These are phyloP conservation scores for Cylindrodendrum hubeiense DNA, from an alignment of 2,329 filamentous ascomycete genomes.

Conservation along the genomic window DNA sequence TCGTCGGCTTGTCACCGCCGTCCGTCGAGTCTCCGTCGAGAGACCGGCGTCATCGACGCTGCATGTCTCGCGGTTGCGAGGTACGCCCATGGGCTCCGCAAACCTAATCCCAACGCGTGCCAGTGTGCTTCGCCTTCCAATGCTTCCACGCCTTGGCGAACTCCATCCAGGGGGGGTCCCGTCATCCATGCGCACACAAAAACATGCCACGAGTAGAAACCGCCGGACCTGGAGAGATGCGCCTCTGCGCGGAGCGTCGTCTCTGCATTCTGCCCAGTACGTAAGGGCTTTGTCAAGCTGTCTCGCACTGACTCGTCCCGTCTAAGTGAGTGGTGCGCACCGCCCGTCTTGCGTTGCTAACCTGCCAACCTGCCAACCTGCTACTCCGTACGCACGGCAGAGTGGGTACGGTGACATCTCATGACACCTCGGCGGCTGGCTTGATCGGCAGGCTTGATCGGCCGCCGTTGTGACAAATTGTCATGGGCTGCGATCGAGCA, in stretches of 20 bases:
- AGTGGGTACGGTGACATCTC: not conserved
- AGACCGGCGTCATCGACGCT: constrained; percentile 19
- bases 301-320: not conserved
- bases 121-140: constrained; percentile 7
- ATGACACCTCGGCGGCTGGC: constrained; percentile 14
- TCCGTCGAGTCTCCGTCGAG: constrained; percentile 13
- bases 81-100: constrained; percentile 12
- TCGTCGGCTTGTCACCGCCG: not conserved
- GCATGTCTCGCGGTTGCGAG: constrained; percentile 21
- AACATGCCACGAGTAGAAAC: not conserved
- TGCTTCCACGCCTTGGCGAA: constrained; percentile 14
- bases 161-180: not conserved
- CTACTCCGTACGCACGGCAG: not conserved
- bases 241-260: not conserved
- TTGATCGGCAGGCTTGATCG: constrained; percentile 16
- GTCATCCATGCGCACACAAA: not conserved
- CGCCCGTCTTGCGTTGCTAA: not conserved
- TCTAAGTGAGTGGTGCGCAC: not conserved
- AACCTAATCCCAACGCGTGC: constrained; percentile 20
- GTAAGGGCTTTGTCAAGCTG: not conserved
- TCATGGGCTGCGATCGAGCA: not conserved
- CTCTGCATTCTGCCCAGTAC: not conserved
- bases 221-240: not conserved
- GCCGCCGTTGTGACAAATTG: not conserved
- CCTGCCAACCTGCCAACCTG: no score